phyloP scores from a whole-genome alignment of 495 filamentous ascomycete species.

The Staphylotrichum longicolle region DNA sequence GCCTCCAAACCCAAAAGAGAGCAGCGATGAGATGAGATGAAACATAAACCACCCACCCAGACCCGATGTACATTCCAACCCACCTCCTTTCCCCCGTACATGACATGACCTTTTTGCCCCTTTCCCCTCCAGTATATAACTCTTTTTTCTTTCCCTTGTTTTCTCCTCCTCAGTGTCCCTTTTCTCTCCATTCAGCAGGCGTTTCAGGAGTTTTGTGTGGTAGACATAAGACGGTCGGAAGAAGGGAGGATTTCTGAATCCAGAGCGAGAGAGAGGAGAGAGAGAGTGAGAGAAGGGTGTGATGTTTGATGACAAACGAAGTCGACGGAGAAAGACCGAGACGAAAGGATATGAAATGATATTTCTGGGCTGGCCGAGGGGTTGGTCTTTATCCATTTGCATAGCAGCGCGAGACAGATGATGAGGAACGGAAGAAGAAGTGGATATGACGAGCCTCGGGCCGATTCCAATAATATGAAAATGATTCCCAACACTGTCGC shows the following conservation, averaged over 20 bases:
- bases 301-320: slow-evolving; percentile 1
- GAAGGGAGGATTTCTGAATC: neutral
- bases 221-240: slow-evolving; percentile 1
- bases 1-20: neutral
- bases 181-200: slow-evolving; percentile 3
- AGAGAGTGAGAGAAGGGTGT: slow-evolving; percentile 1
- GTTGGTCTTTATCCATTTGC: neutral
- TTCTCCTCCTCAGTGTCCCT: neutral
- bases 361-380: too few relatives aligned
- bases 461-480: slow-evolving; percentile 2
- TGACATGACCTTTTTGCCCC: neutral
- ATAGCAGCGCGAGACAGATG: neutral
- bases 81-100: too few relatives aligned
- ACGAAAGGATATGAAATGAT: slow-evolving; percentile 9
- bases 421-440: neutral
- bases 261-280: neutral
- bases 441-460: neutral
- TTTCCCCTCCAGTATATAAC: slow-evolving; percentile 14
- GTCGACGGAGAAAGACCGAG: neutral
- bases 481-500: neutral
- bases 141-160: neutral
- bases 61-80: too few relatives aligned
- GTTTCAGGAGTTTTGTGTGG: slow-evolving; percentile 8
- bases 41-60: too few relatives aligned
- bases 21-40: too few relatives aligned